These are phyloP conservation scores for Eutrema japonicum DNA, from an alignment of 345 rosid genomes.

Conservation along the genomic window DNA sequence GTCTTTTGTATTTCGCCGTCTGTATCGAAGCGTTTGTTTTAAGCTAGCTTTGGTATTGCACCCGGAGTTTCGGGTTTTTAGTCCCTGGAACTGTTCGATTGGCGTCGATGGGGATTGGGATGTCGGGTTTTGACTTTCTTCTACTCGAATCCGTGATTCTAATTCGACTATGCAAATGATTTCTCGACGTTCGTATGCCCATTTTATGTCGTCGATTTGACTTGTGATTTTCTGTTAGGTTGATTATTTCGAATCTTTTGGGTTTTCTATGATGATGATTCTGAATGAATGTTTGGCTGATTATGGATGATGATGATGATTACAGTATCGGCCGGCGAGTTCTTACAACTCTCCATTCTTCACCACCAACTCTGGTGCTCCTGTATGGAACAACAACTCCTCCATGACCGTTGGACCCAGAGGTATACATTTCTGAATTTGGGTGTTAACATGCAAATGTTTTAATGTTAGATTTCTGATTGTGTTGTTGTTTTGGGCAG, in stretches of 20 bases:
- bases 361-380: conserved; percentile 53
- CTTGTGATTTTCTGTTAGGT: conserved; percentile 8
- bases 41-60: conserved; percentile 17
- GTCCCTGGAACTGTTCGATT: conserved; percentile 20
- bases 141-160: not conserved
- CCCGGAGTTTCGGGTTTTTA: not conserved
- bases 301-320: conserved; percentile 7
- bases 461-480: not conserved
- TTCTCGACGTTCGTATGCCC: not conserved
- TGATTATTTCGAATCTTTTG: not conserved
- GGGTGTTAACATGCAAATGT: not conserved
- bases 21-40: not conserved
- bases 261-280: not conserved
- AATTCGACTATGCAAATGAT: not conserved
- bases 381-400: conserved; percentile 53
- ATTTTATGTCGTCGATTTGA: conserved; percentile 5
- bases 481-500: conserved; percentile 41
- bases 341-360: conserved; percentile 48
- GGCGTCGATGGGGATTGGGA: not conserved
- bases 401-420: conserved; percentile 50
- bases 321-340: conserved; percentile 49
- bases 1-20: conserved; percentile 45
- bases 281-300: no score
- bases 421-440: conserved; percentile 25
- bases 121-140: not conserved